Conservation (phyloP, 148 eudicot species). For the Cornus kousa region DNA sequence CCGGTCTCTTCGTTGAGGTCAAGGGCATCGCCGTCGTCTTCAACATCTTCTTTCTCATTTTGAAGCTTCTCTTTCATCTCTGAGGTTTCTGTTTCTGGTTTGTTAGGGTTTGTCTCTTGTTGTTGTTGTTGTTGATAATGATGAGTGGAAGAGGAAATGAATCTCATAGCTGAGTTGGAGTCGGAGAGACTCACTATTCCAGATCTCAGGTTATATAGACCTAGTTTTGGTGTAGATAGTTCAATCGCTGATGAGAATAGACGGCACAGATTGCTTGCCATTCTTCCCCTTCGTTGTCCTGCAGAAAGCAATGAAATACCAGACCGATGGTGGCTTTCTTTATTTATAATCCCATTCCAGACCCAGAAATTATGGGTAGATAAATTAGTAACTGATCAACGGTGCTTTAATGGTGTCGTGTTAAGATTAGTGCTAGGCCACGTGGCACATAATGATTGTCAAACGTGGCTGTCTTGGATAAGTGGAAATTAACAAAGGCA, state of each 20-base stretch:
- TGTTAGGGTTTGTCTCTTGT: conserved; percentile 11
- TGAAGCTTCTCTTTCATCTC: conserved; percentile 15
- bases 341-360: no score
- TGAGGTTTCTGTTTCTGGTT: conserved; percentile 14
- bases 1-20: conserved; percentile 71
- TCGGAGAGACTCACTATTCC: conserved; percentile 16
- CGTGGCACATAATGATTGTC: no score
- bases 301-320: not conserved
- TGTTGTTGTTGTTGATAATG: conserved; percentile 18
- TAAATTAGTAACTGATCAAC: no score
- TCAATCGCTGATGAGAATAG: conserved; percentile 28
- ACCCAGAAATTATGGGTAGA: no score
- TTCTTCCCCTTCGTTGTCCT: conserved; percentile 10
- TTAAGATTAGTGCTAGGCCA: no score
- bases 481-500: no score
- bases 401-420: no score
- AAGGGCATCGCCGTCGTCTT: conserved; percentile 28
- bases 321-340: no score
- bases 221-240: conserved; percentile 13
- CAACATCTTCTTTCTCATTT: conserved; percentile 13
- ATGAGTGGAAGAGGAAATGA: conserved; percentile 34
- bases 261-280: conserved; percentile 53
- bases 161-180: conserved; percentile 28
- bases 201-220: conserved; percentile 10
- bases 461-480: no score